Conservation (phyloP, 345 rosid species). For the Arabidopsis thaliana region TAIR10.1 NC_003071.7:13693501-13694000, state of each 20-base stretch:
- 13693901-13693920: constrained; percentile 46
- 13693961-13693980: constrained; percentile 32
- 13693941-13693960: constrained; percentile 32
- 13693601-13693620: constrained; percentile 11
- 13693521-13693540: constrained; percentile 29
- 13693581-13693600: constrained; percentile 31
- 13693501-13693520: constrained; percentile 15
- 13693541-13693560: constrained; percentile 29
- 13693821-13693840: constrained; percentile 43
- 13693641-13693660: constrained; percentile 45
- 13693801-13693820: constrained; percentile 24
- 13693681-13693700: constrained; percentile 42
- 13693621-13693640: constrained; percentile 31
- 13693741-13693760: constrained; percentile 44
- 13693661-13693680: constrained; percentile 42
- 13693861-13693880: constrained; percentile 43
- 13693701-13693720: constrained; percentile 46
- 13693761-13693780: constrained; percentile 44
- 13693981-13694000: constrained; percentile 42
- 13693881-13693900: constrained; percentile 43
- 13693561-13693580: constrained; percentile 26
- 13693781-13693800: constrained; percentile 40
- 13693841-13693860: constrained; percentile 44
- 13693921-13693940: constrained; percentile 42
- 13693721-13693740: constrained; percentile 46